phyloP scores from a whole-genome alignment of 305 asterid genomes.

The Nicotiana rustica region DNA sequence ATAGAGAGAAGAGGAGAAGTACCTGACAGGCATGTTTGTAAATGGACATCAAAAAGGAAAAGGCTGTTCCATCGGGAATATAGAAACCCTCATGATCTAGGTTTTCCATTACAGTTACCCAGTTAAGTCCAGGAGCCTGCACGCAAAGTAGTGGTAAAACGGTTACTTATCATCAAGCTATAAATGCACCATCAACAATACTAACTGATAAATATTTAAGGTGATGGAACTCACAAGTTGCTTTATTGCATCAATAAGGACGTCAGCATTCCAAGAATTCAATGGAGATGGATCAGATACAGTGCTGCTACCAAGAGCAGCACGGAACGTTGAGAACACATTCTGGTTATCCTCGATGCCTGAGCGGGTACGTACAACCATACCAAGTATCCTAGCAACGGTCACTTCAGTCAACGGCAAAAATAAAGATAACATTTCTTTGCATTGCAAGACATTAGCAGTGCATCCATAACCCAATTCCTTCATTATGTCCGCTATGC shows the following conservation, averaged over 20 bases:
- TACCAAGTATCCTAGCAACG: constrained; percentile 84
- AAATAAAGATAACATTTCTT: constrained; percentile 76
- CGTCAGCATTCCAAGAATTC: constrained; percentile 79
- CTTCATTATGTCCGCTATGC: constrained; percentile 88
- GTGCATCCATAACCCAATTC: constrained; percentile 98
- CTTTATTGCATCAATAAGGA: constrained; percentile 85
- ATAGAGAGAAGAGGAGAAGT: constrained; percentile 24
- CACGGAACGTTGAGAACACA: constrained; percentile 71
- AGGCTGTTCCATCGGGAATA: constrained; percentile 80
- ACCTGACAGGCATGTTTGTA: constrained; percentile 88
- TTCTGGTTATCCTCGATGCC: constrained; percentile 80
- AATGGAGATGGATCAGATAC: constrained; percentile 57
- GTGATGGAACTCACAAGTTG: constrained; percentile 74
- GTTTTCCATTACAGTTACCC: constrained; percentile 79
- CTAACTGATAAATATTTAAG: neutral
- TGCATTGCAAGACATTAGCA: constrained; percentile 73
- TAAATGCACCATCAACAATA: neutral
- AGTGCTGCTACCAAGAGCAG: constrained; percentile 72
- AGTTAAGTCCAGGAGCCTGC: constrained; percentile 87
- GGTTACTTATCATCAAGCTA: constrained; percentile 25
- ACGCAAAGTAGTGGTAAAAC: neutral
- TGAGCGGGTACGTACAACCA: constrained; percentile 69
- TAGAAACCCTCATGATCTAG: constrained; percentile 93
- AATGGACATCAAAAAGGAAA: constrained; percentile 84
- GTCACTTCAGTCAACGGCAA: constrained; percentile 79